Evolutionary conservation across 2,329 filamentous ascomycete species (phyloP), one percentile per base, ranked within the genome.

Genomic region (Alternaria tenuissima): DNA sequence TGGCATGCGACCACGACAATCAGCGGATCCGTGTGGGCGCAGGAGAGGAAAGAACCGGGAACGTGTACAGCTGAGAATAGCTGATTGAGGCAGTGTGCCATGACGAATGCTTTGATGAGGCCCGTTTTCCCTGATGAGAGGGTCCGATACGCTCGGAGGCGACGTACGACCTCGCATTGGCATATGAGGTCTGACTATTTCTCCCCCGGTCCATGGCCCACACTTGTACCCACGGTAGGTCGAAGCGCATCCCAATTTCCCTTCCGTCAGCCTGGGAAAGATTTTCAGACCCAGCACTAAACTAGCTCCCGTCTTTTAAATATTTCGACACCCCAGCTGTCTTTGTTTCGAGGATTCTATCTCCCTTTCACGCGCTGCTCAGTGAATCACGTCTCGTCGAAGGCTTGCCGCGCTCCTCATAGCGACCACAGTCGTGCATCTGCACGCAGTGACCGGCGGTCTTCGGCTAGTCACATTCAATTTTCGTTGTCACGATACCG

Each of bases 221-320:
- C 58, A 39, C 49, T 52, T 26, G 52, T 67, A 65, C 64, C 69
- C 69, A 70, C 66, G 59, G 42, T 65, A 64, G 59, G 54, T 64
- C 67, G 64, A 67, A 65, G 59, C 55, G 55, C 55, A 58, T 56
- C 59, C 53, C 63, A 61, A 67, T 73, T 69, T 68, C 63, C 34
- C 60, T 67, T 66, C 63, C 65, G 64, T 63, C 53, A 57, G 64
- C 62, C 65, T 67, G 63, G 62, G 60, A 70, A 70, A 69, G 63
- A 62, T 69, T 72, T 72, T 68, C 64, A 65, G 63, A 62, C 58
- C 63, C 60, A 67, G 56, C 59, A 68, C 71, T 73, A 73, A 63
- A 71, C 72, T 76, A 76, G 73, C 67, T 76, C 71, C 73, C 72
- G 71, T 63, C 52, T 61, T 55, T 71, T 68, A 67, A 68, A 72